A percentile compares a stretch with the other conserved stretches of the same genome.
Conservation (phyloP, 1,284 basidiomycete genomes). For the Cryptococcus sp. region DNA sequence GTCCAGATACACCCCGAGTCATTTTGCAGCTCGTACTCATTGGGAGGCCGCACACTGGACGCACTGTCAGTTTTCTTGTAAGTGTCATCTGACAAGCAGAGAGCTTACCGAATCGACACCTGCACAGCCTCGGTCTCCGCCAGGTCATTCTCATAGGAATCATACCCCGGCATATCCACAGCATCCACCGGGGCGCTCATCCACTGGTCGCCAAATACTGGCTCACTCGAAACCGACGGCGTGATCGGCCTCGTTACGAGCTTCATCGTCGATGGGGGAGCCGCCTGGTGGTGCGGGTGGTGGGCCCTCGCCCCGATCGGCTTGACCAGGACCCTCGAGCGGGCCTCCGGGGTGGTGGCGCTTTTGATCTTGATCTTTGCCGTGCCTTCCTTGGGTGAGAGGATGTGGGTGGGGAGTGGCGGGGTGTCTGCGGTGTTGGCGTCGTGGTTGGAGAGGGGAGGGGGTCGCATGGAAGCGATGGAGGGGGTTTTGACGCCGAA, state of each 20-base stretch:
- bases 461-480: conserved; percentile 16
- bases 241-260: conserved; percentile 7
- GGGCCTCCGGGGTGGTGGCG: conserved; percentile 44
- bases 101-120: conserved; percentile 71
- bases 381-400: conserved; percentile 27
- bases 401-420: conserved; percentile 7
- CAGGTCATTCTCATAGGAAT: conserved; percentile 20
- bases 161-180: neutral
- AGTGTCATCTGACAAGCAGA: neutral
- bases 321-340: conserved; percentile 31
- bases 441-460: conserved; percentile 30
- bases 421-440: conserved; percentile 21
- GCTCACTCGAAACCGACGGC: conserved; percentile 7
- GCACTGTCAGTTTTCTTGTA: neutral
- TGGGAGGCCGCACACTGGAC: conserved; percentile 65
- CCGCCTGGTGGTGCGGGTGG: neutral
- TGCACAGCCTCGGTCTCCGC: conserved; percentile 67
- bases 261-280: conserved; percentile 9
- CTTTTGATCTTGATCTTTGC: conserved; percentile 42
- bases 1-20: conserved; percentile 38
- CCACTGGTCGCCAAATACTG: conserved; percentile 20
- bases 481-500: conserved; percentile 13
- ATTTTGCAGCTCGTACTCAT: conserved; percentile 45
- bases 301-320: conserved; percentile 12
- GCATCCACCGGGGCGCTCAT: conserved; percentile 7